Base-by-base conservation (phyloP, 805 yeast species). In the Cyberlindnera suaveolens region DNA sequence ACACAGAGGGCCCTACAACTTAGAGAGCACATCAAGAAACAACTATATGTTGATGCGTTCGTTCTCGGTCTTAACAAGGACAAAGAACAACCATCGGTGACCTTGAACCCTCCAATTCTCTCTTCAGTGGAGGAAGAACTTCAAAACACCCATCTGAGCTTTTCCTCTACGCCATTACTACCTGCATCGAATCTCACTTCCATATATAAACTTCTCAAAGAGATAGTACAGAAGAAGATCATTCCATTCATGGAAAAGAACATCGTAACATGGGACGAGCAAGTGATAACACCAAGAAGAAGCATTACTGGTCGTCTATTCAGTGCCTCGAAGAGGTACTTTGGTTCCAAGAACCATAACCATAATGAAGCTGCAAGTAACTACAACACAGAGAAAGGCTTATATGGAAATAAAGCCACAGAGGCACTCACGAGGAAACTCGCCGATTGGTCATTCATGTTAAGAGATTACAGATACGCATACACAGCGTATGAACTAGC, bases 401-500 rank as follows among this genome's bases (percentile, higher is more conserved):
- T 69, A 51, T 89, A 88, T 57, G 64, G 75, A 35, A 75, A 78
- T 10, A 68, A 75, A 3, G 69, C 88, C 0, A 73, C 81, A 1
- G 96, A 88, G 53, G 84, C 86, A 57, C 71, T 77, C 35, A 71
- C 89, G 23, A 70, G 98, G 40, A 83, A 85, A 57, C 67, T 91
- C 23, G 98, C 95, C 0, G 99, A 93, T 61, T 87, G 95, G 87
- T 80, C 89, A 6, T 79, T 91, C 55, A 86, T 93, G 80, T 64
- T 90, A n/a, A 76, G 89, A 31, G 96, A 93, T 65, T 91, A 84
- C 69, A 81, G 82, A 59, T 80, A 78, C 45, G 93, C 97, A 3
- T 82, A 84, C 56, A 70, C 85, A 1, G 84, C 88, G 1, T 91
- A 91, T 60, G 98, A 91, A 46, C 60, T 86, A 40, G 71, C 88